phyloP scores from a whole-genome alignment of 148 eudicot genomes.

The Rhododendron kiyosumense region DNA sequence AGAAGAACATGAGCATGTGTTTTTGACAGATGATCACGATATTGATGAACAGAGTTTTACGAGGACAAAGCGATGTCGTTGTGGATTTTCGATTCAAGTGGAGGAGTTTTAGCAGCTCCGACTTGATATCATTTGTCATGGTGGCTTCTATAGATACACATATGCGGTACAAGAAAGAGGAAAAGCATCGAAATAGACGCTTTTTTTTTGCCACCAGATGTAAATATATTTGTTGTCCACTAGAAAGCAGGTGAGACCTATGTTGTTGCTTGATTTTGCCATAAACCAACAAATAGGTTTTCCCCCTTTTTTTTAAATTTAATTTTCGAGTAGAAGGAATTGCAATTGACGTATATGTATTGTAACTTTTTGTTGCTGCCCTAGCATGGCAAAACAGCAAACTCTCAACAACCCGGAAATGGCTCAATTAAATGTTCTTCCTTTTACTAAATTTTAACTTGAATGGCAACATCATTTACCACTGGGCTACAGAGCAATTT shows the following conservation, averaged over 20 bases:
- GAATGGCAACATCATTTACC: background rate
- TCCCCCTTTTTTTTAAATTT: background rate
- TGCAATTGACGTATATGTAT: background rate
- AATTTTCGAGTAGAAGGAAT: background rate
- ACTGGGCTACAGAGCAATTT: background rate
- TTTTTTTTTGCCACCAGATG: background rate
- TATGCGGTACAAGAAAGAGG: background rate
- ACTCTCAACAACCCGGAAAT: background rate
- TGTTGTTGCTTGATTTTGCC: background rate
- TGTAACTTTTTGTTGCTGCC: background rate
- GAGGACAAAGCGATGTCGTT: constrained; percentile 54
- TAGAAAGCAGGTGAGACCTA: background rate
- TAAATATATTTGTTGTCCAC: background rate
- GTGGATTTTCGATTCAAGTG: constrained; percentile 76
- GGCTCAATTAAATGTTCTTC: background rate
- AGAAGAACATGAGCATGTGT: constrained; percentile 68
- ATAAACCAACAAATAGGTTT: background rate
- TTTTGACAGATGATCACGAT: constrained; percentile 42
- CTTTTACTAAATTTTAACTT: background rate
- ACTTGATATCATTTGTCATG: background rate
- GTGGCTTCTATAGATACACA: background rate
- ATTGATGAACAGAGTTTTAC: constrained; percentile 41
- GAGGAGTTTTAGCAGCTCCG: constrained; percentile 58
- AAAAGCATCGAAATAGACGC: background rate
- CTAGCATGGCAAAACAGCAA: background rate